These are phyloP conservation scores for Sarocladium brachiariae DNA, from an alignment of 2,329 filamentous ascomycete species.

Conservation along the genomic window DNA sequence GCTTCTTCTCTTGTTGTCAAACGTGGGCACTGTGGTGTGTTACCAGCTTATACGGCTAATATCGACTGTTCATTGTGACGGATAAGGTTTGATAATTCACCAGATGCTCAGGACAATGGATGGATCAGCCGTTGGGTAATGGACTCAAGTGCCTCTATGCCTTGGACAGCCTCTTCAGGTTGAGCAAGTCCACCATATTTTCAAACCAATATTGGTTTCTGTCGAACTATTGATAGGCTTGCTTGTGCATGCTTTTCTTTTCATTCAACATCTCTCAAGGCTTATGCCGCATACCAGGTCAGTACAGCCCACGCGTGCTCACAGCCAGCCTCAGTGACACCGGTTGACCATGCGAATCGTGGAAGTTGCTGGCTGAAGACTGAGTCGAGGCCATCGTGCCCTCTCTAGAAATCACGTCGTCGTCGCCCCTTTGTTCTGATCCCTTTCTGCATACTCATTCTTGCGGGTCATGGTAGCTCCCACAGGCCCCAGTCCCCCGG, in stretches of 20 bases:
- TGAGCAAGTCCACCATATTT: no score
- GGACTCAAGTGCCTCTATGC: no score
- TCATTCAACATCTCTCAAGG: no score
- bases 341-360: neutral
- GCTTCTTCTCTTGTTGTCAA: conserved; percentile 4
- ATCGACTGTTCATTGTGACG: no score
- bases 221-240: no score
- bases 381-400: neutral
- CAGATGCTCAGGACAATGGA: no score
- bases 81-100: no score
- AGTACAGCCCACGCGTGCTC: neutral
- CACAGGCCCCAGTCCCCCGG: no score
- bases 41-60: neutral
- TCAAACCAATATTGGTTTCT: no score
- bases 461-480: neutral
- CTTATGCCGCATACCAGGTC: neutral
- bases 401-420: neutral
- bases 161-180: no score
- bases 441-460: neutral
- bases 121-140: no score
- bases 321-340: neutral
- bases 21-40: neutral
- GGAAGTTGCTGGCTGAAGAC: neutral
- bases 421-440: neutral
- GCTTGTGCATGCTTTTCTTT: no score